These are phyloP conservation scores for Melampsora americana DNA, from an alignment of 1,284 basidiomycete species.

Conservation along the genomic window DNA sequence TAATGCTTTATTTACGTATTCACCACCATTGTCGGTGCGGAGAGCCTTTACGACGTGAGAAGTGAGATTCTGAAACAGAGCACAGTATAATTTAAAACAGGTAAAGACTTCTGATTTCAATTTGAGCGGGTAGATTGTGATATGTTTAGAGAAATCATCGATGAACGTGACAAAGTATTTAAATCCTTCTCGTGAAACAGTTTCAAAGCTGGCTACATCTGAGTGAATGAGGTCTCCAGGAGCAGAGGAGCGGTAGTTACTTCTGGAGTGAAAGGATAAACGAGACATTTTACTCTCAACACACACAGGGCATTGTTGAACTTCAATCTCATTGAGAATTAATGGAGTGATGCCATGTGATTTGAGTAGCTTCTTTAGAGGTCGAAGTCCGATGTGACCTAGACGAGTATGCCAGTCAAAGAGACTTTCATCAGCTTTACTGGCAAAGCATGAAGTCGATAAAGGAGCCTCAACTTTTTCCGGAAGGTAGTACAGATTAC, in stretches of 20 bases:
- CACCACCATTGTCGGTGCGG: slow-evolving; percentile 53
- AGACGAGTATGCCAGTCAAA: no score
- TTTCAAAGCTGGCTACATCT: no score
- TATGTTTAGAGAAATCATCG: slow-evolving; percentile 13
- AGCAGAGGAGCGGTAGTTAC: not conserved
- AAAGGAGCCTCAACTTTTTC: no score
- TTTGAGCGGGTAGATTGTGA: slow-evolving; percentile 13
- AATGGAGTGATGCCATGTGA: not conserved
- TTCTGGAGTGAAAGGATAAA: not conserved
- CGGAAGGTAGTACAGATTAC: no score
- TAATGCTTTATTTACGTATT: slow-evolving; percentile 51
- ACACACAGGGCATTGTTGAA: slow-evolving; percentile 8
- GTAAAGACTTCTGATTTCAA: slow-evolving; percentile 11
- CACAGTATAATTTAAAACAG: slow-evolving; percentile 53
- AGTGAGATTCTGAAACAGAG: slow-evolving; percentile 48
- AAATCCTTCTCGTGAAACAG: no score
- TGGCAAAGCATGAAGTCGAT: no score
- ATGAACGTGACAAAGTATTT: no score
- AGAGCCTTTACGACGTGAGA: slow-evolving; percentile 52
- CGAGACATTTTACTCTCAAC: slow-evolving; percentile 8
- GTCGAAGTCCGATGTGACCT: no score
- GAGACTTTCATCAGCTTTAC: no score
- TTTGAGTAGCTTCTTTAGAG: slow-evolving; percentile 2
- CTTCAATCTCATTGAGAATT: not conserved
- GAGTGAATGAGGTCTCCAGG: not conserved